Evolutionary conservation across 805 yeast genomes (phyloP), one percentile per base, ranked within the genome.

Genomic region (Barnettozyma wickerhamii): DNA sequence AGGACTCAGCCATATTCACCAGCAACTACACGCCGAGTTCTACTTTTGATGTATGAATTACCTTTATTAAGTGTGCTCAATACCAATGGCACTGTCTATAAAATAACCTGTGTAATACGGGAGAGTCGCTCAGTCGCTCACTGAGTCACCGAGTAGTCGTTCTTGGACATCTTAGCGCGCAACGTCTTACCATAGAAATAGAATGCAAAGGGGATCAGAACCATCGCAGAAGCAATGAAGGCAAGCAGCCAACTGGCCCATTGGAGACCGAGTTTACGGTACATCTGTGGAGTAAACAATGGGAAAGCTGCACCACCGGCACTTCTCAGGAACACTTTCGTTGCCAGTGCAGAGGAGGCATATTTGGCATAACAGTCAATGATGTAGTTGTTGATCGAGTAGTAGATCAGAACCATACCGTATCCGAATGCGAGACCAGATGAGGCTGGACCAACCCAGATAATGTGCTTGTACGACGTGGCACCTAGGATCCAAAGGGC

Each of bases 291-390:
- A n/a, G 84, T 77, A 58, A 84, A 84, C 50, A 84, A 67, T 45
- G 91, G 90, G 74, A 84, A 83, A 0, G 89, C 91, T 20, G 89
- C 91, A 68, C 93, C 95, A 55, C 89, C 90, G 17, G 88, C 84
- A 52, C 83, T 74, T 70, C 95, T 75, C 52, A 84, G 66, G 54
- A 84, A 84, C 23, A 84, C 91, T 58, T 84, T 84, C 5, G 91
- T 83, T 13, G 91, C 91, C 51, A 84, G 69, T 1, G 93, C 93
- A 44, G 81, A 72, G 7, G 93, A 88, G 5, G 91, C 90, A 56
- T 73, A 82, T 55, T 82, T 78, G 39, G 87, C 83, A 63, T 89
- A 88, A 30, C 95, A 84, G 63, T 89, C 96, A 58, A 89, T 86
- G 63, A 89, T 90, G 57, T 90, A 87, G 65, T 84, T 84, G 66